Evolutionary conservation across 2,329 filamentous ascomycete species (phyloP), one percentile per base, ranked within the genome.

Genomic region (Sporothrix mexicana): DNA sequence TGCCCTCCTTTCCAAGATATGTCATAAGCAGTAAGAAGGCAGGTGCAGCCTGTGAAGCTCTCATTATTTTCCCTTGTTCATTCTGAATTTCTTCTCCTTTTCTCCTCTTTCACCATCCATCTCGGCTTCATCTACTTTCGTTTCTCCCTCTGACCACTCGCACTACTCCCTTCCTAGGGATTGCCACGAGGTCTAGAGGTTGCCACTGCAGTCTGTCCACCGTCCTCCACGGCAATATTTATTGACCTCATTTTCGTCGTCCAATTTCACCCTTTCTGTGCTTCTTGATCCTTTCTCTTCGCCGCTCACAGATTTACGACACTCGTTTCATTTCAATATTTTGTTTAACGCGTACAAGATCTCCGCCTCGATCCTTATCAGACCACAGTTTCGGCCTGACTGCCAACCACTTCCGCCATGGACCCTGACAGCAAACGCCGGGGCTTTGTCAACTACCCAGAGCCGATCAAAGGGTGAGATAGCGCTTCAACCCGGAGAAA

Each of bases 391-490:
- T n/a, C 55, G 55, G 17, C 25, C 13, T 15, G 17, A 15, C 41
- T 41, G 20, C 36, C 43, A 41, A 12, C 49, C 36, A 30, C 4
- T n/a, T 45, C 15, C n/a, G 7, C 69, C 69, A 77, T 76, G 72
- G 76, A 76, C 43, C 73, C 76, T 3, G 64, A 72, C n/a, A 62
- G 36, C 15, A 69, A 72, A 57, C 73, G 73, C n/a, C 72, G 73
- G 12, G 73, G 75, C 6, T 81, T 80, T 70, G 68, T 82, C 73
- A 82, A 82, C 77, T 82, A 82, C 67, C 81, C 81, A 9, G 80
- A 80, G 57, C 79, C 81, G 1, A 55, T 80, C 57, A 74, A 78
- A 74, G 81, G 80, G 81, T 82, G 73, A 72, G 80, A 77, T 55
- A 36, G 41, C 15, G 9, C n/a, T 45, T 30, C 23, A 8, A 36